These are phyloP conservation scores for Solanum chiquidenum DNA, from an alignment of 257 asterid genomes.

Conservation along the genomic window DNA sequence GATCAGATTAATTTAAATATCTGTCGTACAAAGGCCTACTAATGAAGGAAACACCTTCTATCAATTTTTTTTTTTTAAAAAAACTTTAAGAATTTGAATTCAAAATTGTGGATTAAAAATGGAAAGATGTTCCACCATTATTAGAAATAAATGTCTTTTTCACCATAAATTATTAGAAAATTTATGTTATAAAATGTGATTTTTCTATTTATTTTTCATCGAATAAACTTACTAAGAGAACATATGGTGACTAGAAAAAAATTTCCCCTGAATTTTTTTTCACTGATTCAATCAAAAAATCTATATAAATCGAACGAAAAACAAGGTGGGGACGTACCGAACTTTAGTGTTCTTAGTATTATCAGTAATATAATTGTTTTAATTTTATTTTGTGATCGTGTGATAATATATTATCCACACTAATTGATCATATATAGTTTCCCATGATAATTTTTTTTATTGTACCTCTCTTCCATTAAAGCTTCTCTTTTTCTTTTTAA, in stretches of 20 bases:
- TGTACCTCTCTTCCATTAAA: constrained; percentile 18
- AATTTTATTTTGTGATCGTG: not conserved
- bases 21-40: not conserved
- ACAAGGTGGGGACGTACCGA: not conserved
- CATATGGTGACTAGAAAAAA: not conserved
- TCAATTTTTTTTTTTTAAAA: not conserved
- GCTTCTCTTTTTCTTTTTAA: not conserved
- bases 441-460: constrained; percentile 5
- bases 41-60: not conserved
- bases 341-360: not conserved
- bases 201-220: not conserved
- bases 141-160: not conserved
- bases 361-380: not conserved
- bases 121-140: not conserved
- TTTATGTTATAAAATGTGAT: not conserved
- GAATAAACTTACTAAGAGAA: not conserved
- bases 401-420: not conserved
- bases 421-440: not conserved
- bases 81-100: not conserved
- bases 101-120: not conserved
- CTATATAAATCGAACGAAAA: too few relatives aligned
- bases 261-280: too few relatives aligned
- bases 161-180: not conserved
- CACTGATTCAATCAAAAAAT: too few relatives aligned
- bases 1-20: not conserved